Evolutionary conservation across 306 rosid genomes (phyloP).

Genomic region (Cucumis sativus): Cucumber_9930_V3 NC_026661.2:14097501-14098000

Average conservation of each 20-base stretch:
- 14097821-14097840: no score
- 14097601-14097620: neutral
- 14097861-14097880: no score
- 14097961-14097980: no score
- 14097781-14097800: neutral
- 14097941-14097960: no score
- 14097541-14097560: neutral
- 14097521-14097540: slow-evolving; percentile 8
- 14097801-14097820: no score
- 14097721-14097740: neutral
- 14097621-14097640: neutral
- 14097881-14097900: no score
- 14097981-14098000: no score
- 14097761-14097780: neutral
- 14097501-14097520: slow-evolving; percentile 24
- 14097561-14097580: neutral
- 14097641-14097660: neutral
- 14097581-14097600: neutral
- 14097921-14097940: no score
- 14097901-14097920: no score
- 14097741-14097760: neutral
- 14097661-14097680: neutral
- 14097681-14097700: neutral
- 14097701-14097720: neutral
- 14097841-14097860: no score